These are phyloP conservation scores for Suhomyces wounanorum DNA, from an alignment of 1,139 yeast genomes.

Conservation along the genomic window DNA sequence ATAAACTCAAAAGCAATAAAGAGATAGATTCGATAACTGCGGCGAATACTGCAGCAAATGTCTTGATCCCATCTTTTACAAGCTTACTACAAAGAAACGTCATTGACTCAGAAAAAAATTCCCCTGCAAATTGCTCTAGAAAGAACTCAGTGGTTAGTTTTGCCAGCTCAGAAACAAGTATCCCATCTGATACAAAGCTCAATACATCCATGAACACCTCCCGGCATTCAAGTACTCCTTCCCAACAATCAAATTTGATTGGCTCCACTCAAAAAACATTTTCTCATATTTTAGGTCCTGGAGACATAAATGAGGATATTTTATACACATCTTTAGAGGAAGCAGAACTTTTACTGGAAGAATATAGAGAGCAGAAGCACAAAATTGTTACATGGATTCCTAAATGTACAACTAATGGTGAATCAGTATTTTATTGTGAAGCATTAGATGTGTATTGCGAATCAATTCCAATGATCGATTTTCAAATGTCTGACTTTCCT, in stretches of 20 bases:
- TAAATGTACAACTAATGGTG: conserved; percentile 56
- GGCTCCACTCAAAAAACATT: conserved; percentile 11
- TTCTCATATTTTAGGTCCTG: conserved; percentile 14
- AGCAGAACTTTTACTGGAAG: conserved; percentile 40
- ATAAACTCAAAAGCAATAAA: conserved; percentile 41
- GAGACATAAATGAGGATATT: conserved; percentile 18
- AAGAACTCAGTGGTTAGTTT: conserved; percentile 52
- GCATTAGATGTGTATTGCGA: conserved; percentile 60
- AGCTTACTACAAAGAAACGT: conserved; percentile 39
- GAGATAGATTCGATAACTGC: conserved; percentile 50
- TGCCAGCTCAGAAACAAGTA: conserved; percentile 44
- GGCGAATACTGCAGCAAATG: conserved; percentile 54
- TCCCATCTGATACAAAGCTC: conserved; percentile 20
- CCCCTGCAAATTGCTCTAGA: conserved; percentile 37
- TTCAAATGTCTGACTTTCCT: conserved; percentile 23
- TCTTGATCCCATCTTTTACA: conserved; percentile 48
- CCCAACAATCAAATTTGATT: conserved; percentile 6
- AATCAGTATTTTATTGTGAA: conserved; percentile 58
- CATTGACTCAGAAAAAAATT: conserved; percentile 32
- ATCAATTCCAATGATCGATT: conserved; percentile 49
- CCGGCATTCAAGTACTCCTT: conserved; percentile 9
- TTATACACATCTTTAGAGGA: conserved; percentile 30
- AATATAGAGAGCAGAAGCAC: conserved; percentile 32
- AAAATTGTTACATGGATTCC: conserved; percentile 53
- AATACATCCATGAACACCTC: conserved; percentile 3